phyloP scores from a whole-genome alignment of 352 stramenopile species.

The Detonula confervacea region DNA sequence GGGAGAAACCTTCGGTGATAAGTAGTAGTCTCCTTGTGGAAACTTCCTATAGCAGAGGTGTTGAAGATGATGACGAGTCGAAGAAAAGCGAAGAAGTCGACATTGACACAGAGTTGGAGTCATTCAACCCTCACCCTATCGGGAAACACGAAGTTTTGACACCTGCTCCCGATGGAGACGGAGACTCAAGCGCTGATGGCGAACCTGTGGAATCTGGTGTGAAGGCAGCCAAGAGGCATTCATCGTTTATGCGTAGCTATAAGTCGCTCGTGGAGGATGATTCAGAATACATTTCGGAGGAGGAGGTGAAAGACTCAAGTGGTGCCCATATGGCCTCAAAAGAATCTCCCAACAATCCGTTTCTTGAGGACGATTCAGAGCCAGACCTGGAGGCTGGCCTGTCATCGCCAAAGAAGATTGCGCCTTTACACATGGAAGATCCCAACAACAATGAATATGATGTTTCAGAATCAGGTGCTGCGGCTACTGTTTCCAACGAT shows the following conservation, averaged over 20 bases:
- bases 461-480: too few relatives aligned
- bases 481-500: too few relatives aligned
- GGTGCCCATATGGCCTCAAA: too few relatives aligned
- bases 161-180: too few relatives aligned
- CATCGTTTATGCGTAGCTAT: neutral
- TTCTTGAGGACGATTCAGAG: slow-evolving; percentile 23
- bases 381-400: slow-evolving; percentile 11
- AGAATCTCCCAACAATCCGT: too few relatives aligned
- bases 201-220: neutral
- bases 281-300: neutral
- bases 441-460: slow-evolving; percentile 2
- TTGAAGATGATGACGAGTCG: slow-evolving; percentile 18
- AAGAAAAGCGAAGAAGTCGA: slow-evolving; percentile 20
- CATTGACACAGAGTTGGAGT: neutral
- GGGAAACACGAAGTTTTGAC: too few relatives aligned
- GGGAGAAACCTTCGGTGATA: neutral
- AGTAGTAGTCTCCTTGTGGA: neutral
- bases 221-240: neutral
- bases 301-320: neutral
- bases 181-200: neutral
- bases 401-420: neutral
- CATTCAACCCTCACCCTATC: too few relatives aligned
- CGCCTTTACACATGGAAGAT: slow-evolving; percentile 28
- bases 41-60: slow-evolving; percentile 17
- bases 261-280: too few relatives aligned